phyloP scores from a whole-genome alignment of 805 yeast genomes.

The Priceomyces carsonii region DNA sequence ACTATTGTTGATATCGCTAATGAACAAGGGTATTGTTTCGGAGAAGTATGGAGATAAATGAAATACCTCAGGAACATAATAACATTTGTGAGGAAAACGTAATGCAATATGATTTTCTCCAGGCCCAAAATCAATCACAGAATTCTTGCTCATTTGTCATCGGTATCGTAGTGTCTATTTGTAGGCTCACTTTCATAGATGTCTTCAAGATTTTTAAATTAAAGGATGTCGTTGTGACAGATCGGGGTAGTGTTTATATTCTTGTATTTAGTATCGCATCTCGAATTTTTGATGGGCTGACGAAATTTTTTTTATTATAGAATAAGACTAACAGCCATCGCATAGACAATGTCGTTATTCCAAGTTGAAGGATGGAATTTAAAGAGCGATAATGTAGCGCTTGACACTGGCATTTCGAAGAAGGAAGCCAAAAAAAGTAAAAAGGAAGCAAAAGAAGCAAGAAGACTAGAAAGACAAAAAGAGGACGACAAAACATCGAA shows the following conservation, averaged over 20 bases:
- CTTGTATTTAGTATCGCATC: conserved; percentile 1
- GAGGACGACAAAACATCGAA: conserved; percentile 9
- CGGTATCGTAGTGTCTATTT: no score
- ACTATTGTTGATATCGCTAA: conserved; percentile 26
- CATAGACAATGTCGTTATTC: conserved; percentile 60
- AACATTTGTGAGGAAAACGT: conserved; percentile 21
- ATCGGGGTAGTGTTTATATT: conserved; percentile 1
- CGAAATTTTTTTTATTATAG: neutral
- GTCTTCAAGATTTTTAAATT: no score
- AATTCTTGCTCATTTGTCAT: conserved; percentile 3
- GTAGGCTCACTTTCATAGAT: no score
- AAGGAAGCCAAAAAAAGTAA: conserved; percentile 26
- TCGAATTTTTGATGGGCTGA: neutral
- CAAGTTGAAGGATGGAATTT: conserved; percentile 84
- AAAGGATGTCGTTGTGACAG: no score
- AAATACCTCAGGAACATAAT: conserved; percentile 36
- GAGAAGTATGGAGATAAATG: conserved; percentile 28
- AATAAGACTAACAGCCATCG: no score
- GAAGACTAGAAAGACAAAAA: conserved; percentile 11
- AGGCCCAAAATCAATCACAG: conserved; percentile 31
- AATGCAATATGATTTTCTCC: conserved; percentile 34
- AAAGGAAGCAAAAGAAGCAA: conserved; percentile 21
- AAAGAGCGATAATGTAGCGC: conserved; percentile 50
- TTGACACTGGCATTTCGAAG: conserved; percentile 36
- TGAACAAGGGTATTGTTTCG: conserved; percentile 23